Conservation (phyloP, 106 monocot species). For the Iris macrosiphon region DNA sequence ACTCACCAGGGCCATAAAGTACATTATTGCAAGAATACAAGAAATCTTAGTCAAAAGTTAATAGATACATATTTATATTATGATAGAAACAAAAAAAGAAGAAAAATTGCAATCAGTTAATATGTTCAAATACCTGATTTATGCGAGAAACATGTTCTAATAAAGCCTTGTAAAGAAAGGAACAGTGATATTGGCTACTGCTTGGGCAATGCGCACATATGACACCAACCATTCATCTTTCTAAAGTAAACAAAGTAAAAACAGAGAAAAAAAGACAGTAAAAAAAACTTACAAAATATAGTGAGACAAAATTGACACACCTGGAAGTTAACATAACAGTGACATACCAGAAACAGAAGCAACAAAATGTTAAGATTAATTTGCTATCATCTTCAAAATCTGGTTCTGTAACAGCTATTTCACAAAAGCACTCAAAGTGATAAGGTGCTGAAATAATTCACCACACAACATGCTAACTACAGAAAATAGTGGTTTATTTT, state of each 20-base stretch:
- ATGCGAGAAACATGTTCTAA: conserved; percentile 51
- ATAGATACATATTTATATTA: neutral
- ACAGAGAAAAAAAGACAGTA: conserved; percentile 16
- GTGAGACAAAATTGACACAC: neutral
- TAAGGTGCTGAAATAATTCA: conserved; percentile 1
- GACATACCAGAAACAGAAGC: conserved; percentile 79
- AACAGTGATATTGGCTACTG: conserved; percentile 54
- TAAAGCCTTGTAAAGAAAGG: conserved; percentile 63
- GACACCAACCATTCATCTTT: conserved; percentile 82
- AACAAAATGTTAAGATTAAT: conserved; percentile 69
- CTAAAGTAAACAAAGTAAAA: too few species aligned
- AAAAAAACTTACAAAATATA: neutral
- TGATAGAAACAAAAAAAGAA: neutral
- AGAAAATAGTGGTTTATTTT: neutral
- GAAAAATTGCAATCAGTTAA: too few species aligned
- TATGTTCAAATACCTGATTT: conserved; percentile 72
- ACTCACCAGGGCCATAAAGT: too few species aligned
- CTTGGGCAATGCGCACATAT: conserved; percentile 88
- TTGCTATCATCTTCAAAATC: conserved; percentile 73
- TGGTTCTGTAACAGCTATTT: conserved; percentile 72
- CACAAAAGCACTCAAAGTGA: conserved; percentile 3
- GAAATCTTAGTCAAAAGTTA: neutral
- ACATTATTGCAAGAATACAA: conserved; percentile 3
- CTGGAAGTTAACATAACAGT: neutral
- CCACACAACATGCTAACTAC: neutral